Evolutionary conservation across 2,329 filamentous ascomycete genomes (phyloP).

Genomic region (Neofusicoccum umdonicola): DNA sequence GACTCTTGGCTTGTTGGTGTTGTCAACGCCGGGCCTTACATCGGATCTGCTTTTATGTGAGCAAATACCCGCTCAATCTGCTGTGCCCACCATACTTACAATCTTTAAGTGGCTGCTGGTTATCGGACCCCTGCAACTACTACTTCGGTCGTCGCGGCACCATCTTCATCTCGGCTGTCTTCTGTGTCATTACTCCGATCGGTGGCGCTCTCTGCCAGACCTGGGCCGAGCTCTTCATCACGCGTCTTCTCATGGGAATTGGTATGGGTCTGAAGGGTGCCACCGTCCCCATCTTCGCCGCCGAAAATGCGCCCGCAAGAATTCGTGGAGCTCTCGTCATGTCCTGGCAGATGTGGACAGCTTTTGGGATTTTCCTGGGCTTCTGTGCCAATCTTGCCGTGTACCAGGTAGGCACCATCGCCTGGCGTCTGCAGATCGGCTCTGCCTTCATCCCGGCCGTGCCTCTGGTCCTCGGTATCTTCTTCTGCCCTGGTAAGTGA

Average conservation of each 20-base stretch:
- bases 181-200: conserved; percentile 47
- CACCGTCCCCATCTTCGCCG: conserved; percentile 74
- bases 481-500: conserved; percentile 29
- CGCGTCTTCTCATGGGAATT: conserved; percentile 71
- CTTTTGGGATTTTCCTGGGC: conserved; percentile 48
- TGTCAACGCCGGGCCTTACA: conserved; percentile 60
- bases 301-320: conserved; percentile 62
- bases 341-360: conserved; percentile 46
- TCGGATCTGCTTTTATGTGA: conserved; percentile 62
- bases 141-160: conserved; percentile 68
- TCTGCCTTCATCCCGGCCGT: conserved; percentile 41
- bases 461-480: conserved; percentile 37
- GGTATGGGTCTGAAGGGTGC: conserved; percentile 74
- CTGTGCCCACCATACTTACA: background rate
- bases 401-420: conserved; percentile 33
- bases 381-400: conserved; percentile 42
- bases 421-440: conserved; percentile 42
- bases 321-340: conserved; percentile 26
- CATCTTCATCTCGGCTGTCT: conserved; percentile 74
- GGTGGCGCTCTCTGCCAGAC: conserved; percentile 65
- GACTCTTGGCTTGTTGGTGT: conserved; percentile 58
- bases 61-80: background rate
- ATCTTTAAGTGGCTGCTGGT: conserved; percentile 59
- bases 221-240: conserved; percentile 69
- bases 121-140: conserved; percentile 70